phyloP scores from a whole-genome alignment of 345 rosid species.

The Hibiscus syriacus region DNA sequence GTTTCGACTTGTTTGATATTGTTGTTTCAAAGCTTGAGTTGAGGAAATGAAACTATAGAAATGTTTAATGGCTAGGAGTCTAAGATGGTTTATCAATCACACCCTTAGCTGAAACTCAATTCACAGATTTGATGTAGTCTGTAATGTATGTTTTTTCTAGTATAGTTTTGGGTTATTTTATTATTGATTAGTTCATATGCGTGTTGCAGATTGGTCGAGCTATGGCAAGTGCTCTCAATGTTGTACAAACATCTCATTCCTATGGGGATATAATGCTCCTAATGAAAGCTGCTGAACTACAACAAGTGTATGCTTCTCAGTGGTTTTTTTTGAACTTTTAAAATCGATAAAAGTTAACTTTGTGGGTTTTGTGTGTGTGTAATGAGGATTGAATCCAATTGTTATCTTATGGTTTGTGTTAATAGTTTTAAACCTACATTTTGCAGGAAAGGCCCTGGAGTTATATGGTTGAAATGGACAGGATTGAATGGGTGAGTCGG shows the following conservation, averaged over 20 bases:
- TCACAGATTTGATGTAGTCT: background rate
- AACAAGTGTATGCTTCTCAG: conserved; percentile 37
- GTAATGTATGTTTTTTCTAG: background rate
- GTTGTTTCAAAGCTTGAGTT: background rate
- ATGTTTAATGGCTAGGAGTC: conserved; percentile 1
- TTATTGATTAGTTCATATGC: conserved; percentile 20
- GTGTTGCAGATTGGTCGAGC: conserved; percentile 62
- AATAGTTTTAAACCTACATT: conserved; percentile 8
- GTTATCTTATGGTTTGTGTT: background rate
- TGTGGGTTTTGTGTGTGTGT: no score
- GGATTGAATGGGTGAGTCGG: conserved; percentile 66
- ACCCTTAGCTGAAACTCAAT: background rate
- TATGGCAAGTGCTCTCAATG: conserved; percentile 75
- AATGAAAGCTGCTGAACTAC: conserved; percentile 49
- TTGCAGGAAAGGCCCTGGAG: conserved; percentile 72
- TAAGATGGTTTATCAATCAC: no score
- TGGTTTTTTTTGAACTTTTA: background rate
- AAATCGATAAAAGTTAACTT: no score
- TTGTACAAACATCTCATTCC: conserved; percentile 78
- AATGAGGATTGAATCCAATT: background rate
- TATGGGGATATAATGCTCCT: conserved; percentile 85
- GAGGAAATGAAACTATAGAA: background rate
- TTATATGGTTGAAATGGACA: conserved; percentile 96
- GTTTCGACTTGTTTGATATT: background rate
- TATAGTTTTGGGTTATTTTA: conserved; percentile 8